phyloP scores from a whole-genome alignment of 106 monocot species.

The Dactylorhiza incarnata region DNA sequence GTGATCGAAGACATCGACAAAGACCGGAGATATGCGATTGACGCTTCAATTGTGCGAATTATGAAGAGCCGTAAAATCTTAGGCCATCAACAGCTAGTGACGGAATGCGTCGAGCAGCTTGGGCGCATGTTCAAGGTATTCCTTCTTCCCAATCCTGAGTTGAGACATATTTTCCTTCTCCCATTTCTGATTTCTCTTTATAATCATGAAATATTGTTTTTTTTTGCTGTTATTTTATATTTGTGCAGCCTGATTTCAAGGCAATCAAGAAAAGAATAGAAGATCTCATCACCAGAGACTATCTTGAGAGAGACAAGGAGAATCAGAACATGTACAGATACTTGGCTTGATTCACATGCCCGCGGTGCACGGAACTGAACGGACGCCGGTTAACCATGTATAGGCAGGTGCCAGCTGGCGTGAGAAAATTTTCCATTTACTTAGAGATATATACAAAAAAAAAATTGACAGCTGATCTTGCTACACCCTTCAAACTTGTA shows the following conservation, averaged over 20 bases:
- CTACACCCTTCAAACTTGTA: too few relatives aligned
- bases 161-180: neutral
- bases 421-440: too few relatives aligned
- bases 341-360: slow-evolving; percentile 39
- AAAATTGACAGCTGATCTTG: too few relatives aligned
- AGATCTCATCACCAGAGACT: slow-evolving; percentile 72
- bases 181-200: neutral
- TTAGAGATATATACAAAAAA: too few relatives aligned
- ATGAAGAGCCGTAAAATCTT: slow-evolving; percentile 66
- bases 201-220: neutral
- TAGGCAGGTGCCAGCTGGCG: too few relatives aligned
- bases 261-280: slow-evolving; percentile 89
- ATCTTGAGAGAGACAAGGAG: slow-evolving; percentile 78
- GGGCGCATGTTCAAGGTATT: slow-evolving; percentile 65
- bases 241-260: slow-evolving; percentile 82
- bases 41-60: slow-evolving; percentile 61
- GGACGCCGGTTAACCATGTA: too few relatives aligned
- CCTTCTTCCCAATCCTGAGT: neutral
- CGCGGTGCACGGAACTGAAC: too few relatives aligned
- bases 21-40: slow-evolving; percentile 58
- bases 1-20: slow-evolving; percentile 73
- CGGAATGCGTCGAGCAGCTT: slow-evolving; percentile 70
- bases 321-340: slow-evolving; percentile 70
- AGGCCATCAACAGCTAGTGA: slow-evolving; percentile 49
- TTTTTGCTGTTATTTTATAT: neutral